A percentile compares a stretch with the other conserved stretches of the same genome.
phyloP scores from a whole-genome alignment of 805 yeast genomes.

The Pichia phayaonensis region DNA sequence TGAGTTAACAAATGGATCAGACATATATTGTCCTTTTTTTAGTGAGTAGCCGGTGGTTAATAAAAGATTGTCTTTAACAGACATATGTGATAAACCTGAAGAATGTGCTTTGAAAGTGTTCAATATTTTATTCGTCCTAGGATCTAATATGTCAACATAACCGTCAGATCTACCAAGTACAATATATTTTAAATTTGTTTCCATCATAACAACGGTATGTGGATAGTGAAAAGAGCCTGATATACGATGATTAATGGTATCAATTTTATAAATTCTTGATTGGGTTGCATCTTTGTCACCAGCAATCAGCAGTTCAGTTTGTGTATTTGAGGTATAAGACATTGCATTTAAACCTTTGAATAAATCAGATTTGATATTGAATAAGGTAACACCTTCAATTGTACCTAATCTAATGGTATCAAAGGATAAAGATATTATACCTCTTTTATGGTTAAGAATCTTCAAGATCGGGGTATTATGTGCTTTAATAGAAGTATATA shows the following conservation, averaged over 20 bases:
- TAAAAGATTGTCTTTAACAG: constrained; percentile 54
- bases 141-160: constrained; percentile 56
- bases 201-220: constrained; percentile 40
- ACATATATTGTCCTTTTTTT: constrained; percentile 46
- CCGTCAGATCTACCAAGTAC: constrained; percentile 57
- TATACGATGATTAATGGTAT: constrained; percentile 32
- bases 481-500: constrained; percentile 53
- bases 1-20: constrained; percentile 78
- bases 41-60: constrained; percentile 78
- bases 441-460: constrained; percentile 46
- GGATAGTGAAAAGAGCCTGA: constrained; percentile 33
- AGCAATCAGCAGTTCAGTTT: constrained; percentile 38
- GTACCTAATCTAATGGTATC: constrained; percentile 46
- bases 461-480: constrained; percentile 44
- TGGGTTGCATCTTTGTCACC: constrained; percentile 25
- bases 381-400: constrained; percentile 47
- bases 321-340: constrained; percentile 35
- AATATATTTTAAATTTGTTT: constrained; percentile 44
- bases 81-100: constrained; percentile 55
- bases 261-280: constrained; percentile 34
- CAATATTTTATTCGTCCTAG: constrained; percentile 37
- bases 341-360: constrained; percentile 32
- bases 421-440: constrained; percentile 49
- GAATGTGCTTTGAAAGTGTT: constrained; percentile 54
- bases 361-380: constrained; percentile 22